These are phyloP conservation scores for Teunomyces aglyptinius DNA, from an alignment of 805 yeast genomes.

Conservation along the genomic window DNA sequence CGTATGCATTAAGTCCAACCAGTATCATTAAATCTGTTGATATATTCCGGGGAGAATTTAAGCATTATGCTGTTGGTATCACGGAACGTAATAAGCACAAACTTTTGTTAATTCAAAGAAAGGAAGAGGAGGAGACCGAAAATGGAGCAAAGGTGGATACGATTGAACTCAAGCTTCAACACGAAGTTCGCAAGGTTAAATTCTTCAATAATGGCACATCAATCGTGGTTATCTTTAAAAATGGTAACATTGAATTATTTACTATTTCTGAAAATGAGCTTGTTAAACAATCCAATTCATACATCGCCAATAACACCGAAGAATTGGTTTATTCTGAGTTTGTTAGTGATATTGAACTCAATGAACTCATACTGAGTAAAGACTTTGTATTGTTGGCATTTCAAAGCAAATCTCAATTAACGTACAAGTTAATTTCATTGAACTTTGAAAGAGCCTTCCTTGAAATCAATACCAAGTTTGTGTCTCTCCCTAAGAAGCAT, in stretches of 20 bases:
- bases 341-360: constrained; percentile 22
- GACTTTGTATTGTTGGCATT: constrained; percentile 21
- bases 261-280: constrained; percentile 2
- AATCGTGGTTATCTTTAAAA: constrained; percentile 20
- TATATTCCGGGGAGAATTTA: constrained; percentile 10
- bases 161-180: constrained; percentile 6
- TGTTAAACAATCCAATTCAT: background rate
- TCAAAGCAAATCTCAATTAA: constrained; percentile 10
- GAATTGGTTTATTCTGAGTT: constrained; percentile 31
- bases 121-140: constrained; percentile 5
- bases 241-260: constrained; percentile 27
- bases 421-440: constrained; percentile 25
- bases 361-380: constrained; percentile 18
- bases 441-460: constrained; percentile 17
- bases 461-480: constrained; percentile 19
- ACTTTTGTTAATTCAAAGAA: constrained; percentile 20
- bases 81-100: constrained; percentile 34
- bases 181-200: constrained; percentile 10
- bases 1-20: constrained; percentile 51
- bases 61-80: constrained; percentile 38
- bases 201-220: constrained; percentile 8
- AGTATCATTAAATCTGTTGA: constrained; percentile 44
- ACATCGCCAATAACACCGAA: constrained; percentile 12
- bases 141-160: constrained; percentile 8
- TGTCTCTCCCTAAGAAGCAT: constrained; percentile 4